These are phyloP conservation scores for Termitomyces sp. DNA, from an alignment of 768 basidiomycete species.

Conservation along the genomic window DNA sequence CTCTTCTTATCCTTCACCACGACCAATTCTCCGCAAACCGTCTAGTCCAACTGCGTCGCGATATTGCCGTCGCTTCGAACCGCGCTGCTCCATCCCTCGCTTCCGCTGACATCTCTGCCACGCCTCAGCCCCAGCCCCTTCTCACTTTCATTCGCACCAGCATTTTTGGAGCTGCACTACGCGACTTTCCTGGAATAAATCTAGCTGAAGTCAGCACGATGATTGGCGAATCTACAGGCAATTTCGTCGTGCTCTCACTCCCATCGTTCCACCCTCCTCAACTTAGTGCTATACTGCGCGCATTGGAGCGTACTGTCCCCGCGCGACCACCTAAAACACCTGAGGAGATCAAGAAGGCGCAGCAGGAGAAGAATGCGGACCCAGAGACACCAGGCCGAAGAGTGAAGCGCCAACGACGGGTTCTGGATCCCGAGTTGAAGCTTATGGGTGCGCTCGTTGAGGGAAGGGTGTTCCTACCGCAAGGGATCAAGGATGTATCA, in stretches of 20 bases:
- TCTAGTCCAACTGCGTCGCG: slow-evolving; percentile 64
- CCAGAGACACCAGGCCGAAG: slow-evolving; percentile 69
- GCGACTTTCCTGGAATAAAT: slow-evolving; percentile 55
- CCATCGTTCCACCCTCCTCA: slow-evolving; percentile 72
- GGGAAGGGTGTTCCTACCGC: slow-evolving; percentile 60
- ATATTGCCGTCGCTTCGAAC: slow-evolving; percentile 56
- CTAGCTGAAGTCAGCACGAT: slow-evolving; percentile 46
- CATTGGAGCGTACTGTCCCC: slow-evolving; percentile 66
- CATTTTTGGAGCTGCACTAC: slow-evolving; percentile 75
- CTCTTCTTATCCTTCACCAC: slow-evolving; percentile 79
- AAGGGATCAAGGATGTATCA: slow-evolving; percentile 59
- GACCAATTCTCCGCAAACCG: slow-evolving; percentile 69
- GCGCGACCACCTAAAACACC: slow-evolving; percentile 49
- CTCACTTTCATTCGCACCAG: slow-evolving; percentile 75
- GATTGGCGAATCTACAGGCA: slow-evolving; percentile 54
- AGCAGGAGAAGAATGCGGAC: slow-evolving; percentile 57
- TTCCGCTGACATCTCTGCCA: slow-evolving; percentile 25
- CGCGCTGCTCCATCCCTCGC: slow-evolving; percentile 39
- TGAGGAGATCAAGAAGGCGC: slow-evolving; percentile 46
- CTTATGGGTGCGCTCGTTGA: slow-evolving; percentile 82
- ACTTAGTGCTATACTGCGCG: slow-evolving; percentile 61
- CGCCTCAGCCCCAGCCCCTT: slow-evolving; percentile 35
- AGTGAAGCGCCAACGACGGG: slow-evolving; percentile 54
- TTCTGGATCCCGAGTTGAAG: slow-evolving; percentile 60
- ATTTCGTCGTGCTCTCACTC: slow-evolving; percentile 62